Evolutionary conservation across 176 grass and related monocot genomes (phyloP), one percentile per base, ranked within the genome.

Genomic region (Echinochloa phyllopogon): DNA sequence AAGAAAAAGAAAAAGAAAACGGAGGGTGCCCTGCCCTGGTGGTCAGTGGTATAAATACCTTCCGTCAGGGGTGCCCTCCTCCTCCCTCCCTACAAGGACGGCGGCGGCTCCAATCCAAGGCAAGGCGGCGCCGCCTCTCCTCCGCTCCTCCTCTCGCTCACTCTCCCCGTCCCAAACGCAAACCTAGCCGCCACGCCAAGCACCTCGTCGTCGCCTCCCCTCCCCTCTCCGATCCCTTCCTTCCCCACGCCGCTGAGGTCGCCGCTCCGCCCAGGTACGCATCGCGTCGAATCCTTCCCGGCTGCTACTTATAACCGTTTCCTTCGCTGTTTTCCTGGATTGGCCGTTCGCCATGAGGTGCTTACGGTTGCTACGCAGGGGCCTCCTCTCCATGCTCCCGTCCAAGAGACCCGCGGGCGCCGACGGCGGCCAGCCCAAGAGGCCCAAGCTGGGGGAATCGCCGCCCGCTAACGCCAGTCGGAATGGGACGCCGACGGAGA

Each of bases 311-410:
- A 8, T n/a, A 10, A 8, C 0, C 21, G 21, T n/a, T 72, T 15
- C 25, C 37, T 52, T 3, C 12, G n/a, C 5, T 5, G 16, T 14
- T 41, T 29, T 2, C 60, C 29, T 33, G 42, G 23, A 24, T 68
- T 44, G 23, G 68, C n/a, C 7, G 17, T 85, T 83, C 68, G 76
- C 69, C 72, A 89, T 91, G 94, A 87, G 74, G 84, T 89, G 79
- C 83, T 88, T 90, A 70, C 64, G 80, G 41, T 41, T 82, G 50
- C 80, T 94, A 69, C n/a, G 80, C 86, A 97, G 92, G 89, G 76
- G 82, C 47, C 74, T 90, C 53, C 87, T 85, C 80, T 87, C 89
- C 83, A 97, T 94, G 92, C 78, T 97, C 68, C 88, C 94, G 4
- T 68, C 67, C 76, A 97, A 90, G 88, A 90, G 90, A 79, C 27